A percentile compares a stretch with the other conserved stretches of the same genome.
phyloP scores from a whole-genome alignment of 2,329 filamentous ascomycete genomes.

The Cercospora canescens region DNA sequence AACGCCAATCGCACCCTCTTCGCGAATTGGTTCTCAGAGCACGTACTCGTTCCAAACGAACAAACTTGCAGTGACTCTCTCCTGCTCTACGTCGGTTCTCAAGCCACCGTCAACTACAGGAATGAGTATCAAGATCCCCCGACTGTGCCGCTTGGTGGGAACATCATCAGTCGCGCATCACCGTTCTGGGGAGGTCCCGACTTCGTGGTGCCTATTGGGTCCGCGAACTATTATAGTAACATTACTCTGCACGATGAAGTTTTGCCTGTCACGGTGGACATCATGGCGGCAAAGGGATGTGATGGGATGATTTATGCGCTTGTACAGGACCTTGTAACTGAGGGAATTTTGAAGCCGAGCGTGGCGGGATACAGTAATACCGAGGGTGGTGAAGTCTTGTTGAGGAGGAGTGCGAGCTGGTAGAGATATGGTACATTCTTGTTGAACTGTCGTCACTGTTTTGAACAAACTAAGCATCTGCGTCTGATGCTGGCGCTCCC shows the following conservation, averaged over 20 bases:
- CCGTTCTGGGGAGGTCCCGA: conserved; percentile 51
- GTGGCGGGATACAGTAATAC: conserved; percentile 45
- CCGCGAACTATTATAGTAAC: conserved; percentile 47
- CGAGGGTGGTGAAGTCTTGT: conserved; percentile 44
- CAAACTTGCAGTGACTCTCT: conserved; percentile 53
- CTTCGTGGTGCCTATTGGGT: conserved; percentile 46
- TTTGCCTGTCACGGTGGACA: conserved; percentile 59
- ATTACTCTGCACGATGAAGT: conserved; percentile 52
- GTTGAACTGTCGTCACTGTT: background rate
- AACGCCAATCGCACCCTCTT: conserved; percentile 54
- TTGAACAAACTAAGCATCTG: background rate
- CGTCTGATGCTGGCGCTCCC: background rate
- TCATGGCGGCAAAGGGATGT: conserved; percentile 61
- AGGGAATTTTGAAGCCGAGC: conserved; percentile 50
- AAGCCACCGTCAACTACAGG: conserved; percentile 44
- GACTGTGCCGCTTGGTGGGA: conserved; percentile 51
- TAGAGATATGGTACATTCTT: background rate
- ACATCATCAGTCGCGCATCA: conserved; percentile 49
- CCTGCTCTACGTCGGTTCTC: conserved; percentile 50
- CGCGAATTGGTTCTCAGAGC: conserved; percentile 49
- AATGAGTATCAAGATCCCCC: conserved; percentile 49
- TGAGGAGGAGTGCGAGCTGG: conserved; percentile 23
- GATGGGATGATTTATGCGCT: conserved; percentile 60
- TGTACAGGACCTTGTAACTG: conserved; percentile 52
- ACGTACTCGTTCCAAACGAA: conserved; percentile 45